These are phyloP conservation scores for Acanthamoeba sp. DNA, from an alignment of 208 protist genomes.

Conservation along the genomic window DNA sequence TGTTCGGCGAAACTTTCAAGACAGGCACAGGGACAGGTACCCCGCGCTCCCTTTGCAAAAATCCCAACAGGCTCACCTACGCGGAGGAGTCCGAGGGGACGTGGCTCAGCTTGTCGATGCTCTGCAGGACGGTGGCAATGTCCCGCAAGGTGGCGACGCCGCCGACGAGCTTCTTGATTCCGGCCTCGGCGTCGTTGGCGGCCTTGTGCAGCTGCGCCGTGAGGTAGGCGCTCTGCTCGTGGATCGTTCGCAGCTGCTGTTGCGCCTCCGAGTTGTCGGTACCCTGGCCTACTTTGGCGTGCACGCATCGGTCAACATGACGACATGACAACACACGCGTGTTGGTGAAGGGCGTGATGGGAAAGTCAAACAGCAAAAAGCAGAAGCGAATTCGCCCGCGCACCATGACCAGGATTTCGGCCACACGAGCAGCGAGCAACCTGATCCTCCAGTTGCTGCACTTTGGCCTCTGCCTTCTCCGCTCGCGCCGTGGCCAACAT, in stretches of 20 bases:
- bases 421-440: slow-evolving; percentile 2
- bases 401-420: background rate
- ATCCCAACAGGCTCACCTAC: too few species aligned
- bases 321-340: too few species aligned
- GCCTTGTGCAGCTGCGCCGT: slow-evolving; percentile 65
- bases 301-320: too few species aligned
- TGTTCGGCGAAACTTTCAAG: too few species aligned
- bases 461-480: slow-evolving; percentile 65
- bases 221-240: slow-evolving; percentile 56
- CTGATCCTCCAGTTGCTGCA: slow-evolving; percentile 57
- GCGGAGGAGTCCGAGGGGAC: background rate
- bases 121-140: slow-evolving; percentile 45
- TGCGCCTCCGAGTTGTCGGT: background rate
- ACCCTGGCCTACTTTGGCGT: too few species aligned
- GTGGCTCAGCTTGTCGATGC: slow-evolving; percentile 54
- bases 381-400: too few species aligned
- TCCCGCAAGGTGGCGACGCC: slow-evolving; percentile 54
- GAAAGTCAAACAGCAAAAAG: too few species aligned
- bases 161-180: slow-evolving; percentile 42
- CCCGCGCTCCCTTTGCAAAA: too few species aligned
- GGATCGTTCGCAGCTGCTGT: slow-evolving; percentile 44
- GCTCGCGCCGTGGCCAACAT: slow-evolving; percentile 54
- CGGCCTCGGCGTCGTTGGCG: slow-evolving; percentile 60
- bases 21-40: too few species aligned
- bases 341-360: too few species aligned